A percentile compares a stretch with the other conserved stretches of the same genome.
Evolutionary conservation across 2,329 filamentous ascomycete genomes (phyloP).

Genomic region (Claviceps arundinis): DNA sequence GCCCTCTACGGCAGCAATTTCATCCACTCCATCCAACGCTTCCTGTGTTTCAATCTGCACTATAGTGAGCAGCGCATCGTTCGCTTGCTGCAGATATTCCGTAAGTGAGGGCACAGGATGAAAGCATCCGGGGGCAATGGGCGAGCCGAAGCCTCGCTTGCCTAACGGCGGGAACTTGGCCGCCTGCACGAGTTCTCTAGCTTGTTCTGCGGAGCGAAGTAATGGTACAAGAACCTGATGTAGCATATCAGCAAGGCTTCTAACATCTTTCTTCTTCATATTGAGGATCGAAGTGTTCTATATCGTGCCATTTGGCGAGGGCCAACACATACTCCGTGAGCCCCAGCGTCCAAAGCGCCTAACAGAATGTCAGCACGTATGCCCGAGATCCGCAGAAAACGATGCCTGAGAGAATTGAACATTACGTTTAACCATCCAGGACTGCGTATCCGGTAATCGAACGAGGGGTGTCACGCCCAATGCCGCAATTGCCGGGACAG

Average conservation of each 20-base stretch:
- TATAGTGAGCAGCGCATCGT: constrained; percentile 44
- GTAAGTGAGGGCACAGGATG: constrained; percentile 29
- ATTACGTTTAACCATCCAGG: constrained; percentile 33
- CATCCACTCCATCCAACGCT: constrained; percentile 45
- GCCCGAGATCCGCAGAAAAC: too few species aligned
- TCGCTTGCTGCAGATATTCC: constrained; percentile 36
- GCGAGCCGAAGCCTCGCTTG: constrained; percentile 35
- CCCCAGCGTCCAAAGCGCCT: constrained; percentile 37
- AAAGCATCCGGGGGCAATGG: constrained; percentile 30
- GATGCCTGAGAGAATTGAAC: neutral
- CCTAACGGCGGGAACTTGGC: constrained; percentile 39
- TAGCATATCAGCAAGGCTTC: constrained; percentile 6
- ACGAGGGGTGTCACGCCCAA: constrained; percentile 29
- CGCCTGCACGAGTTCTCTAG: constrained; percentile 29
- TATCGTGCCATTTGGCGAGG: neutral
- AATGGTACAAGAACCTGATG: constrained; percentile 32
- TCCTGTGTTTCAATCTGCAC: constrained; percentile 56
- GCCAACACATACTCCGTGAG: constrained; percentile 30
- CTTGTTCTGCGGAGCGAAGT: constrained; percentile 29
- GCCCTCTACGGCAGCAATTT: constrained; percentile 45
- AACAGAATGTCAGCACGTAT: neutral
- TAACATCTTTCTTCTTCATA: neutral
- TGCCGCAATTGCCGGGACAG: constrained; percentile 37
- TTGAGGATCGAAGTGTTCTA: neutral
- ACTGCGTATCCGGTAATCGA: constrained; percentile 38